Conservation (phyloP, 345 rosid genomes). For the Citrus glauca region DNA sequence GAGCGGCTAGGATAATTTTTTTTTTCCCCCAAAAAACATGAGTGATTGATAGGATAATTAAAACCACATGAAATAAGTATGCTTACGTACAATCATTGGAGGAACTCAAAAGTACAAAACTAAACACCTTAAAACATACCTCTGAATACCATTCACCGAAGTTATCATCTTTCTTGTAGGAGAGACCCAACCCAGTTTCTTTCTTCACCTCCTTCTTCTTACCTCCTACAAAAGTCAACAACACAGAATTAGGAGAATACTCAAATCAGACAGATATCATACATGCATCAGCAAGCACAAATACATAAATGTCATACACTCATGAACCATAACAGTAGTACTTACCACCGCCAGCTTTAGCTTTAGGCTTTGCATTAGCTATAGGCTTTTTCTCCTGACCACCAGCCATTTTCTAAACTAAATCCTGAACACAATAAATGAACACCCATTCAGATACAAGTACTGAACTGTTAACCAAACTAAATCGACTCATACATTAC, state of each 20-base stretch:
- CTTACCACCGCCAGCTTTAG: conserved; percentile 16
- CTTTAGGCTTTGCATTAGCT: background rate
- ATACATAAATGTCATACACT: background rate
- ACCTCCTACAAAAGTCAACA: conserved; percentile 32
- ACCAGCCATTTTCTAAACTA: conserved; percentile 27
- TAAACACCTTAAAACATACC: conserved; percentile 39
- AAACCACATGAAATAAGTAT: background rate
- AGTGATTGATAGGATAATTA: background rate
- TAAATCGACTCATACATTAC: background rate
- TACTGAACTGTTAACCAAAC: background rate
- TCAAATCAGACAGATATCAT: background rate
- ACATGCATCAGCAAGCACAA: background rate
- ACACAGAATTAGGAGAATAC: background rate
- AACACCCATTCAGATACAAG: background rate
- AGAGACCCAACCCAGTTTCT: conserved; percentile 88
- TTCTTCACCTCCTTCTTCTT: conserved; percentile 96
- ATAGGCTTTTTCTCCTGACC: conserved; percentile 13
- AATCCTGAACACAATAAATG: background rate
- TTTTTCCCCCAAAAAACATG: background rate
- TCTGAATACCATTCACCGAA: conserved; percentile 99
- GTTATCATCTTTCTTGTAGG: conserved; percentile 75
- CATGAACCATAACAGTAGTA: background rate
- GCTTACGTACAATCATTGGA: background rate
- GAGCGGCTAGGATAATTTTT: background rate
- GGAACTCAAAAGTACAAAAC: background rate